phyloP scores from a whole-genome alignment of 2,329 filamentous ascomycete species.

The Pseudogymnoascus sp. region DNA sequence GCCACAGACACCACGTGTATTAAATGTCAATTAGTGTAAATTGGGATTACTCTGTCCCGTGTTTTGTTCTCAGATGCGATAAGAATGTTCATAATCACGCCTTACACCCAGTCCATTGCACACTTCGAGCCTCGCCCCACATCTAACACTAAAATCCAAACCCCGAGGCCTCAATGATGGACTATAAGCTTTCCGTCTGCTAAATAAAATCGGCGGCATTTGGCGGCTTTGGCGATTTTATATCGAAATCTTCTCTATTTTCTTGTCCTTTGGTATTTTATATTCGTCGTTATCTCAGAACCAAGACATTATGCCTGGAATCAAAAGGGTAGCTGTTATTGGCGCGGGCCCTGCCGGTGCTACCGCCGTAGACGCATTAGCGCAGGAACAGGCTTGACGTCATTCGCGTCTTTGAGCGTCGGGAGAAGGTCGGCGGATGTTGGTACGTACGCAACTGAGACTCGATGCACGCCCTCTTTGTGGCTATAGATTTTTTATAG shows the following conservation, averaged over 20 bases:
- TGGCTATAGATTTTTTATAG: background rate
- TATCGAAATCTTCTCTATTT: background rate
- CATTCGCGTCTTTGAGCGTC: constrained; percentile 53
- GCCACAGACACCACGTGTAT: background rate
- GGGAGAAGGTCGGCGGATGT: constrained; percentile 49
- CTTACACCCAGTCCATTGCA: background rate
- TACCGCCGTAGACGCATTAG: constrained; percentile 51
- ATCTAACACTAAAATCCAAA: background rate
- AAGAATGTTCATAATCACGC: background rate
- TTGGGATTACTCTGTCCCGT: background rate
- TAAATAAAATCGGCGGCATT: background rate
- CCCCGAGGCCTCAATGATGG: background rate
- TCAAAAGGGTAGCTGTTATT: constrained; percentile 46
- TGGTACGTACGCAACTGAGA: constrained; percentile 36
- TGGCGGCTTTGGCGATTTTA: background rate
- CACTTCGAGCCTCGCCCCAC: background rate
- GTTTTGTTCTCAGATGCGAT: background rate
- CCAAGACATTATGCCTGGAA: constrained; percentile 11
- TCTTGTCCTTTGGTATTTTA: background rate
- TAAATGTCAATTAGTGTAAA: background rate
- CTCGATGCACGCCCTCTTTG: background rate
- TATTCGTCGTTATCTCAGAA: background rate
- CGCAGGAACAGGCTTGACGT: constrained; percentile 48
- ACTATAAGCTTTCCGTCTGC: background rate
- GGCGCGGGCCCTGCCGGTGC: constrained; percentile 52